Evolutionary conservation across 805 yeast species (phyloP), one percentile per base, ranked within the genome.

Genomic region (Kuraishia cidri): DNA sequence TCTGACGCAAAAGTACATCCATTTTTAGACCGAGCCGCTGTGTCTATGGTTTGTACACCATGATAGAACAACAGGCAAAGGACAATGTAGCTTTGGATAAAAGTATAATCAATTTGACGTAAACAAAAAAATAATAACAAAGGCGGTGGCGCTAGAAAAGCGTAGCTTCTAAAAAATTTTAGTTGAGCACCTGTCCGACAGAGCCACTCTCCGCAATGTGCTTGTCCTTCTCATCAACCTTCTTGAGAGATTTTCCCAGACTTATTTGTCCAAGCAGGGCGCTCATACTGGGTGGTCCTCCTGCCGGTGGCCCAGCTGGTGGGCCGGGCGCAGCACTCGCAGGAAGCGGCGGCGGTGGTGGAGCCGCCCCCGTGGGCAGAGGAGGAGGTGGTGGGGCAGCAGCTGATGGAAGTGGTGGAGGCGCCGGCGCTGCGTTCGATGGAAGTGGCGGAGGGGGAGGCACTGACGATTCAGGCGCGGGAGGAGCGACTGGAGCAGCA

Each of bases 251-350:
- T 24, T 53, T 62, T 3, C 85, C 85, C 1, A 66, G 57, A 8
- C 60, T 58, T 33, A 77, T 77, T 47, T 77, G 76, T 3, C 78
- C 76, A 33, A 78, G 56, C 33, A 72, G 56, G 1, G 76, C 75
- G 26, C 60, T 46, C 17, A 78, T 50, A 27, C 63, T 56, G 18
- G 52, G 52, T 0, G 62, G 47, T 3, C 52, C 42, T 39, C 50
- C 25, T 8, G 68, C 60, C 5, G 64, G 48, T 4, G 59, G 50
- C 15, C 58, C 50, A 20, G 61, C 48, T 10, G 54, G 50, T 9
- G 58, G 41, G 23, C 48, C 47, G 3, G 56, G 52, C 13, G 43
- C 40, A n/a, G 31, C 19, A 9, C 37, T 35, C 9, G 44, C 41
- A 5, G 65, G 66, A 12, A 63, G 45, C 10, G 71, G 65, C 9